Evolutionary conservation across 2,329 filamentous ascomycete species (phyloP), one percentile per base, ranked within the genome.

Genomic region (Colletotrichum tofieldiae): DNA sequence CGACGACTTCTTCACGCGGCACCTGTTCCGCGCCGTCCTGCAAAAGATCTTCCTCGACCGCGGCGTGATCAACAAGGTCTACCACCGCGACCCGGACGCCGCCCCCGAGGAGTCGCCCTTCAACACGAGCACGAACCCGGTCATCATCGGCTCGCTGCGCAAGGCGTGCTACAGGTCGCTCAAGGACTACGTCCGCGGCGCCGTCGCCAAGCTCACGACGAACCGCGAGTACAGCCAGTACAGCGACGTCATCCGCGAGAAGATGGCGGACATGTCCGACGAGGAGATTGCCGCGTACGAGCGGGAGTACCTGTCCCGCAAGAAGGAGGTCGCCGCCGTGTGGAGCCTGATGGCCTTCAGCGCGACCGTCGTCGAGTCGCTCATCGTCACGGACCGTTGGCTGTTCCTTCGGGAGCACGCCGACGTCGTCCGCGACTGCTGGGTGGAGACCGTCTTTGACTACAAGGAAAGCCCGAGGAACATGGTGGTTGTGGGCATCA

Each of bases 331-430:
- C 49, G 94, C 93, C 78, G 88, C 97, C 9, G 90, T 97, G 71
- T 99, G 96, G 96, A 94, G 91, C 76, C 81, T 99, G 77, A 99
- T 99, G 96, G 95, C 96, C 1, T 98, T 98, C 78, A 97, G 94
- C 80, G 95, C 96, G 3, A 91, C 91, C 26, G 93, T 98, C 5
- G 92, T 97, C 2, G 96, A 99, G 85, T 94, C 94, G 41, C 85
- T 97, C 71, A 96, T 99, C 77, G 94, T 97, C 63, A 90, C 93
- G 56, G 96, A 99, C 85, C 89, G 96, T 56, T 99, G 94, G 93
- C 84, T 93, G 73, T 99, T 92, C 83, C 84, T 99, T 76, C 89
- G 86, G 70, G 96, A 99, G 83, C 93, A 97, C 76, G 78, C 84
- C 61, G 89, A 92, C 52, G 84, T 92, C 8, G 91, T 95, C 55